phyloP scores from a whole-genome alignment of 345 rosid species.

The Atalantia buxifolia region DNA sequence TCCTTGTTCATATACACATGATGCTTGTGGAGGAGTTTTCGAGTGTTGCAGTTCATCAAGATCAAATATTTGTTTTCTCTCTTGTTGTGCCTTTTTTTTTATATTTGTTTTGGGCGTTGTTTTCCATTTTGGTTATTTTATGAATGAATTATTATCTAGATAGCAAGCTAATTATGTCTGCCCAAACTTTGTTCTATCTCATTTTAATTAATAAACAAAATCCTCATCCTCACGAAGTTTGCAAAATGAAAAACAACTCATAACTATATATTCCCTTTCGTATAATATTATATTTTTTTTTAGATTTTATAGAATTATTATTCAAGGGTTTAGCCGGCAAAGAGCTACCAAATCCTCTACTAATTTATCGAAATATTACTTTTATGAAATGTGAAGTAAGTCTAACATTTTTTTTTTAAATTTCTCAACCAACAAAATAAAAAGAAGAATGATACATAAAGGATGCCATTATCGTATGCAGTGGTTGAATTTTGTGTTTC shows the following conservation, averaged over 20 bases:
- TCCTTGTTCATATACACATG: not conserved
- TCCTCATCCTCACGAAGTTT: too few species aligned
- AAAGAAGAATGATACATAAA: not conserved
- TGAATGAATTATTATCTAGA: too few species aligned
- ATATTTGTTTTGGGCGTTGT: too few species aligned
- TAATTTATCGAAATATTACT: not conserved
- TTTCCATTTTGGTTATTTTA: too few species aligned
- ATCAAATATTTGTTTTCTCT: too few species aligned
- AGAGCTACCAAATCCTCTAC: not conserved
- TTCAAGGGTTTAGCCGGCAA: not conserved
- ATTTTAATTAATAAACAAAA: too few species aligned
- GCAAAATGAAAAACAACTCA: too few species aligned
- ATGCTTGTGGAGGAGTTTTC: not conserved
- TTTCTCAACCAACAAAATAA: not conserved
- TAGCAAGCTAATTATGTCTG: too few species aligned
- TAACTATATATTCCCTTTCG: too few species aligned
- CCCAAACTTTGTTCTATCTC: too few species aligned
- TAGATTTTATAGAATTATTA: too few species aligned
- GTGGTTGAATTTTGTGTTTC: not conserved
- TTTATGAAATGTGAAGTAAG: not conserved
- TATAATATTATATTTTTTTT: too few species aligned
- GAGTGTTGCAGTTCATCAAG: not conserved
- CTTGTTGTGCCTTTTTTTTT: not conserved
- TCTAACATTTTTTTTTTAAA: not conserved
- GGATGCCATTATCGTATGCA: not conserved